Base-by-base conservation (phyloP, 2,329 filamentous ascomycete genomes). In the Fusarium albosuccineum region DNA sequence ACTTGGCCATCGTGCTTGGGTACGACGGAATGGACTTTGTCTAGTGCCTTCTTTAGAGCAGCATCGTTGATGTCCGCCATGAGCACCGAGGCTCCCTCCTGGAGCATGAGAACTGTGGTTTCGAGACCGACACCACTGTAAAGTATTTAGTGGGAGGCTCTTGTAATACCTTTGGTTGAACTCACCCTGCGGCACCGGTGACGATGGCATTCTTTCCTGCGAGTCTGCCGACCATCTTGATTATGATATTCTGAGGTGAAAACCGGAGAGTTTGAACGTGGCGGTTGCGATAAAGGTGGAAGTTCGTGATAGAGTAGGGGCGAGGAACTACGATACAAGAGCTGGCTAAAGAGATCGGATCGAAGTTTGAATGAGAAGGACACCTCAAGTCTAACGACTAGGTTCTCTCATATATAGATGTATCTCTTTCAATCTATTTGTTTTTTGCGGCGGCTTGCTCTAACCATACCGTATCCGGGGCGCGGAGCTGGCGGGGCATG, bases 161-260 rank as follows among this genome's bases (percentile, higher is more conserved):
- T 33, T 9, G 30, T 33, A 33, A 33, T 9, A 33, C 3, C 8
- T 33, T 33, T 4, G 11, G 30, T 11, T 33, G 14, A 10, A 81
- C 88, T 79, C 86, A 95, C 92, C 92, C 92, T 74, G 90, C 93
- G 68, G 91, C 93, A 75, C 93, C 93, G 52, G 93, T 97, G 80
- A 97, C 87, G 75, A 97, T 77, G 77, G 85, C 83, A 74, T 87
- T 87, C 78, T 87, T 88, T 77, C 85, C 85, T 36, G 81, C 79
- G 30, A 88, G 80, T 73, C 86, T 83, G 67, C 85, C 85, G 42
- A 74, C 70, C 58, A 61, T 60, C 11, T 33, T 33, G 30, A 33
- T 11, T 22, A 9, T 45, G 33, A 50, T 39, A 13, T 39, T 30
- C 9, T 51, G 33, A 56, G 29, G 22, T 39, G 16, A 11, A 50